Base-by-base conservation (phyloP, 495 filamentous ascomycete species). In the Echria macrotheca region DNA sequence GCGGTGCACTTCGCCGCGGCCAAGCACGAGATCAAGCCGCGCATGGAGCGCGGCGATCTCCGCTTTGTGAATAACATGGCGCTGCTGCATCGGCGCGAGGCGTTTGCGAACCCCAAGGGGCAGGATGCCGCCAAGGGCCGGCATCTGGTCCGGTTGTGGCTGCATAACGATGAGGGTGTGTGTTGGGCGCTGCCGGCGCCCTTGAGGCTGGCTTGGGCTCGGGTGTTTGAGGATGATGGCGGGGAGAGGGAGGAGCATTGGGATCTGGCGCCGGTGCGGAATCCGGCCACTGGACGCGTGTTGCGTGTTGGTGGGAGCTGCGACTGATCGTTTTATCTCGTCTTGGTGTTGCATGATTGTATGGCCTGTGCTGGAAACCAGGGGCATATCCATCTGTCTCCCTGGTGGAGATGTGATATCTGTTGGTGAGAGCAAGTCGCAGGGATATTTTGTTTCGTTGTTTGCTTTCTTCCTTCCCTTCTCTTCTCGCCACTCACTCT, bases 1-100 rank as follows among this genome's bases (percentile, higher is more conserved):
- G 69, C 75, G 22, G 64, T 84, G 10, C 76, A 82, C 52, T 74
- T 73, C 37, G 70, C 72, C 14, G 79, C 80, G 12, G 60, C 64
- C 49, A 71, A 77, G 37, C 66, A 77, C 60, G 69, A 72, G 44
- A 54, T 80, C 42, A 70, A 69, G 45, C 63, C 79, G 39, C 56
- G 65, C 45, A 65, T 63, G 48, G 60, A 71, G 48, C 69, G 69
- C 26, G 84, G 84, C 9, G 84, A 87, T 63, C 69, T 87, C 39
- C 75, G 78, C 49, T 83, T 81, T 60, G 72, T 83, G 55, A 86
- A 87, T 55, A 60, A 60, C 45, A 57, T 60, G 50, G 57, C 54
- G 5, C 40, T 60, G 29, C 41, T 60, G 25, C 57, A 60, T 29
- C 42, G 57, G 0, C 39, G 57, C 0, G 57, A 60, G 31, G 57